Percentiles rank a stretch among this genome's conserved stretches.
These are phyloP conservation scores for Myrica gale DNA, from an alignment of 306 rosid species.

Conservation along the genomic window DNA sequence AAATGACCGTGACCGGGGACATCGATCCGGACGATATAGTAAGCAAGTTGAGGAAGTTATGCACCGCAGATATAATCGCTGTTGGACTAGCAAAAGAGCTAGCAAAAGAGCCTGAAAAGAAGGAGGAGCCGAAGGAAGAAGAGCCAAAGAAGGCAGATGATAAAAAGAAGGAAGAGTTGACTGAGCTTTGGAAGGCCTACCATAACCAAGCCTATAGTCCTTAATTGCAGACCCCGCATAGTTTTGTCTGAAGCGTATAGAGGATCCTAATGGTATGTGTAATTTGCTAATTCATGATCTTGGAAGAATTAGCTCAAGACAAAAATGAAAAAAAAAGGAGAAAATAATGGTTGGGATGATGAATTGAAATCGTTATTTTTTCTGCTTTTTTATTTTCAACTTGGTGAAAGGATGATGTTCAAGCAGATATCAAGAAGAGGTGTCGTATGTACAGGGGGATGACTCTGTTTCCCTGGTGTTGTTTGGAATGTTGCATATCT, in stretches of 20 bases:
- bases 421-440: background rate
- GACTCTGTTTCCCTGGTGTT: background rate
- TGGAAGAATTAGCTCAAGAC: background rate
- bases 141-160: constrained; percentile 37
- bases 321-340: constrained; percentile 7
- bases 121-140: constrained; percentile 46
- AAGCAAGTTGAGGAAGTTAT: constrained; percentile 57
- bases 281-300: constrained; percentile 37
- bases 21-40: constrained; percentile 56
- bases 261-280: constrained; percentile 69
- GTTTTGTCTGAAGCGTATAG: constrained; percentile 37
- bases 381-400: no score
- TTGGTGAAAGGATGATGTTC: no score
- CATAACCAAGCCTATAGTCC: background rate
- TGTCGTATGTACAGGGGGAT: background rate
- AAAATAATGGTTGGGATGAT: background rate
- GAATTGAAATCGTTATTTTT: no score
- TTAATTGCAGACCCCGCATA: constrained; percentile 4
- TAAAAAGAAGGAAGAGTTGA: constrained; percentile 19
- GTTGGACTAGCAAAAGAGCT: constrained; percentile 68
- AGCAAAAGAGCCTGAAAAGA: constrained; percentile 58
- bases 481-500: no score
- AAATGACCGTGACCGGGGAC: constrained; percentile 64
- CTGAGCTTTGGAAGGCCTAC: constrained; percentile 12
- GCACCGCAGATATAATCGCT: constrained; percentile 47